A percentile compares a stretch with the other conserved stretches of the same genome.
Evolutionary conservation across 139 green algal genomes (phyloP).

Genomic region (Asterochloris sp.): DNA sequence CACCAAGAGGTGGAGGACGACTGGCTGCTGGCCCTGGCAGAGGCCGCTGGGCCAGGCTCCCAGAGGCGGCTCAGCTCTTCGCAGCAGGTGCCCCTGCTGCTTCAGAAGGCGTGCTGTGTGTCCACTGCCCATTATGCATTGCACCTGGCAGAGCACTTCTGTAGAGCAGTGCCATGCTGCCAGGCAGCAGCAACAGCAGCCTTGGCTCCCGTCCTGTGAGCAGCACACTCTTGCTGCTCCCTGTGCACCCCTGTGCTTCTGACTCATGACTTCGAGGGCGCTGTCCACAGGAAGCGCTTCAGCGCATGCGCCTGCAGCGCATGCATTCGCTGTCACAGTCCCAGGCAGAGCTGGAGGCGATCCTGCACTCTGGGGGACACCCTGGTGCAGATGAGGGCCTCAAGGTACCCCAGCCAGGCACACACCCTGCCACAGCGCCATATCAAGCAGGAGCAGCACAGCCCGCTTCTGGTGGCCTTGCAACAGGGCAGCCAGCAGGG

Average conservation of each 20-base stretch:
- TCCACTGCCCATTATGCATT: no score
- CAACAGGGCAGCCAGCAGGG: not conserved
- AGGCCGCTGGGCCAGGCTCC: slow-evolving; percentile 16
- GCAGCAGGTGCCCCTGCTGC: not conserved
- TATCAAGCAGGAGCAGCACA: not conserved
- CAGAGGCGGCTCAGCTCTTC: slow-evolving; percentile 4
- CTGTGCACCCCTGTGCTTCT: no score
- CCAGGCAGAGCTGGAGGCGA: slow-evolving; percentile 7
- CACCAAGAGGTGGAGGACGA: slow-evolving; percentile 12
- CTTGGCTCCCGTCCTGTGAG: no score
- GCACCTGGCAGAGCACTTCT: no score
- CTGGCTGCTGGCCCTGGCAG: slow-evolving; percentile 36
- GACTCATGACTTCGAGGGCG: no score
- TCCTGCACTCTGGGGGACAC: slow-evolving; percentile 5
- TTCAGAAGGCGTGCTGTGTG: no score
- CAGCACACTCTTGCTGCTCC: no score
- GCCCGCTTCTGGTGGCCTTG: not conserved
- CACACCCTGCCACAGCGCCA: no score
- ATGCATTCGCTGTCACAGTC: slow-evolving; percentile 9
- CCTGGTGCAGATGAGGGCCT: not conserved
- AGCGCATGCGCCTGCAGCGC: slow-evolving; percentile 4
- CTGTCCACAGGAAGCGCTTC: slow-evolving; percentile 5
- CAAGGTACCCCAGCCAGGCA: not conserved
- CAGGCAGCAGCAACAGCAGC: no score
- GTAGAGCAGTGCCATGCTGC: no score